Percentiles rank a stretch among this genome's conserved stretches.
Conservation (phyloP, 2,329 filamentous ascomycete genomes). For the Tolypocladium album region DNA sequence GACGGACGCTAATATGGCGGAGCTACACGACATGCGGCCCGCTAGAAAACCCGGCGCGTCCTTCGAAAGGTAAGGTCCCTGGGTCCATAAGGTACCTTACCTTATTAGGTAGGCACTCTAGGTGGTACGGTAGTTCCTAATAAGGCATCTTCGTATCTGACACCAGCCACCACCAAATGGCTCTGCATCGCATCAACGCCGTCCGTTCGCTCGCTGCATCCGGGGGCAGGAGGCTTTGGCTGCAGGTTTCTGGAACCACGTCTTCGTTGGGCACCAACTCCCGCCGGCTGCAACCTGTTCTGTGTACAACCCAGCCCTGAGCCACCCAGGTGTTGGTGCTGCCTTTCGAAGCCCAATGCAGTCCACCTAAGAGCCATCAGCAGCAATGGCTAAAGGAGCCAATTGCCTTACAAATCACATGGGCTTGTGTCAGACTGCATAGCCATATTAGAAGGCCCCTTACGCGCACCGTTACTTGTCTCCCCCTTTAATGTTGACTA, state of each 20-base stretch:
- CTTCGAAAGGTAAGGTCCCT: no score
- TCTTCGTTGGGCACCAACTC: constrained; percentile 1
- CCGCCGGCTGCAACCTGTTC: background rate
- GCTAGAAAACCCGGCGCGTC: no score
- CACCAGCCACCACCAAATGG: background rate
- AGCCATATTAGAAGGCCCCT: background rate
- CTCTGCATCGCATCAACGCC: background rate
- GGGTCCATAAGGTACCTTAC: no score
- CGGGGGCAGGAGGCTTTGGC: background rate
- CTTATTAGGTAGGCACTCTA: no score
- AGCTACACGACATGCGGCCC: no score
- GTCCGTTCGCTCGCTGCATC: background rate
- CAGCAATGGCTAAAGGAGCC: background rate
- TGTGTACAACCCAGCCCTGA: background rate
- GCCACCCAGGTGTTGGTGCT: background rate
- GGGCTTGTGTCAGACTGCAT: background rate
- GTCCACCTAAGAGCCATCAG: background rate
- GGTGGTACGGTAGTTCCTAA: no score
- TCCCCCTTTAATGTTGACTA: background rate
- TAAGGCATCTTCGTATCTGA: no score
- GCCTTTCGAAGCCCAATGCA: background rate
- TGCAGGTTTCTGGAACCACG: background rate
- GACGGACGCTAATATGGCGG: no score
- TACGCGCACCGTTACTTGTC: background rate
- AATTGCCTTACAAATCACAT: background rate